These are phyloP conservation scores for Nitzschia inconspicua DNA, from an alignment of 108 stramenopile genomes.

Conservation along the genomic window DNA sequence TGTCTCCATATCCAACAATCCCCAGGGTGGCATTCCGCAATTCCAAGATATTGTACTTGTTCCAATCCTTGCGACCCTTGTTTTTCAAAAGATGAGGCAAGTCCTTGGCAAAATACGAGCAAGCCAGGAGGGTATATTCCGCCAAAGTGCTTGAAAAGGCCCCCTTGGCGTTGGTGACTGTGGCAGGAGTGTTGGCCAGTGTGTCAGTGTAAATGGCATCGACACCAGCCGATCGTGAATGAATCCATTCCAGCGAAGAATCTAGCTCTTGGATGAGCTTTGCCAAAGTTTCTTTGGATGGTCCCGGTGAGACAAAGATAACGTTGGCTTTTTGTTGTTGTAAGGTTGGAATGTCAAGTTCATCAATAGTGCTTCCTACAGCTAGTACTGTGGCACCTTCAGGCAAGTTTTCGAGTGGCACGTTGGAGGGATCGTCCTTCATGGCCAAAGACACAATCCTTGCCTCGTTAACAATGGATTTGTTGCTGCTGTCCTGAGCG, in stretches of 20 bases:
- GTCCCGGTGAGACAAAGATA: constrained; percentile 62
- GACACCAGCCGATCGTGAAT: constrained; percentile 79
- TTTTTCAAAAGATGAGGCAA: constrained; percentile 78
- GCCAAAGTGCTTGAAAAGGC: constrained; percentile 82
- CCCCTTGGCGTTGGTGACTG: constrained; percentile 92
- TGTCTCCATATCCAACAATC: constrained; percentile 88
- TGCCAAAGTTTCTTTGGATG: constrained; percentile 28
- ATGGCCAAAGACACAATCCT: constrained; percentile 56
- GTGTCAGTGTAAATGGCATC: constrained; percentile 61
- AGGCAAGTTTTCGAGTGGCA: constrained; percentile 45
- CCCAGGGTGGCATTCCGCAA: constrained; percentile 83
- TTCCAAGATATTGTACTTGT: constrained; percentile 65
- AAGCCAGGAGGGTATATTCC: constrained; percentile 87
- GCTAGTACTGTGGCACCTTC: constrained; percentile 52
- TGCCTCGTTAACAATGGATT: constrained; percentile 42
- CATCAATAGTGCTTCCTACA: constrained; percentile 47
- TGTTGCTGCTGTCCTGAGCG: background rate
- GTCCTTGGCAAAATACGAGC: constrained; percentile 91
- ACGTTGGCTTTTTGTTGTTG: constrained; percentile 57
- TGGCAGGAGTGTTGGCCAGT: constrained; percentile 22
- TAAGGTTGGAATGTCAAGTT: constrained; percentile 52
- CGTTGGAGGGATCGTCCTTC: constrained; percentile 53
- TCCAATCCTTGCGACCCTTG: constrained; percentile 60
- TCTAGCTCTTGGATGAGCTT: constrained; percentile 47
- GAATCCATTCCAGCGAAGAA: constrained; percentile 69